Evolutionary conservation across 805 yeast genomes (phyloP).

Genomic region (Pichia sporocuriosa): DNA sequence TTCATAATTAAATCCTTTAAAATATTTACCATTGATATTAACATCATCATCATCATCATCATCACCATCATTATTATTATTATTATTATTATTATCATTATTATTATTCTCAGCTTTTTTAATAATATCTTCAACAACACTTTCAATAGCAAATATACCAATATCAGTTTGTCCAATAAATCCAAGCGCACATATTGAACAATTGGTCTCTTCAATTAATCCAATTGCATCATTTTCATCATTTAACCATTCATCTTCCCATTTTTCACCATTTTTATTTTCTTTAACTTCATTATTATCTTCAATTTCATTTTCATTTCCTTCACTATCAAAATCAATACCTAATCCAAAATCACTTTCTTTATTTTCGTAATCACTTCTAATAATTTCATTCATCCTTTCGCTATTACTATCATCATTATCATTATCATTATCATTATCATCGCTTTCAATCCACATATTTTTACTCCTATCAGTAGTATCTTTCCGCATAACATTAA

Average conservation of each 20-base stretch:
- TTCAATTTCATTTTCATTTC: background rate
- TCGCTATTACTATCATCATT: background rate
- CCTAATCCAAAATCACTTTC: background rate
- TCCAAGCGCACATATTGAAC: constrained; percentile 5
- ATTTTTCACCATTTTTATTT: background rate
- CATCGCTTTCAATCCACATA: background rate
- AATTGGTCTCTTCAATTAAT: constrained; percentile 4
- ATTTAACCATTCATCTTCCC: constrained; percentile 5
- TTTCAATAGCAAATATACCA: constrained; percentile 3
- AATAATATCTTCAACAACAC: background rate
- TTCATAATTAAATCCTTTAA: background rate
- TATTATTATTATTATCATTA: background rate
- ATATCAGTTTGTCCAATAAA: constrained; percentile 5
- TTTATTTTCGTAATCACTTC: background rate
- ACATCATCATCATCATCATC: background rate
- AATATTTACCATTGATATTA: background rate
- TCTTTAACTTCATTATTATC: background rate
- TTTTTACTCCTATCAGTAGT: background rate
- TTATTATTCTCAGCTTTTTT: background rate
- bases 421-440: background rate
- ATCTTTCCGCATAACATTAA: too few species aligned
- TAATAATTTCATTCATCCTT: background rate
- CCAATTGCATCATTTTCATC: background rate
- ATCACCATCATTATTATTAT: background rate
- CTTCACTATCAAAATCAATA: background rate